Conservation (phyloP, 2,329 filamentous ascomycete genomes). For the Didymella pinodella region DNA sequence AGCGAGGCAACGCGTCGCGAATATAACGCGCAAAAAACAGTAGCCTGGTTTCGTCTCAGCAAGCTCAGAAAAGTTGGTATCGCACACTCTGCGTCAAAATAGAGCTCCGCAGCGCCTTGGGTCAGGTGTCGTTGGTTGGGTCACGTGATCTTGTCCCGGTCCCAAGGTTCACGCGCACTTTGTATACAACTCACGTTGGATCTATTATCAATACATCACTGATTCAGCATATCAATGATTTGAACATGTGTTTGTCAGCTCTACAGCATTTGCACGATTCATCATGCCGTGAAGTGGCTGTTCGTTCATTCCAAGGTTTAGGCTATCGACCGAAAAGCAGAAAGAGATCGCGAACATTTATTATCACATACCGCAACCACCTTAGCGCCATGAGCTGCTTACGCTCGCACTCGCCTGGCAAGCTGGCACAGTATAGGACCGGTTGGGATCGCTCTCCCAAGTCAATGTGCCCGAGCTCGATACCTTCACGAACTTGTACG, state of each 20-base stretch:
- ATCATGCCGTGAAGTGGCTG: neutral
- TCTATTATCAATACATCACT: no score
- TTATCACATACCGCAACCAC: neutral
- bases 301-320: neutral
- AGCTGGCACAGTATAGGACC: slow-evolving; percentile 49
- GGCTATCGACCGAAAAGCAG: neutral
- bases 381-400: slow-evolving; percentile 34
- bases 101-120: no score
- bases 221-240: no score
- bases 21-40: neutral
- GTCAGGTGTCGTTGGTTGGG: no score
- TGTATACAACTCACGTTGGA: no score
- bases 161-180: no score
- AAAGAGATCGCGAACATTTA: neutral
- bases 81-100: no score
- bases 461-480: slow-evolving; percentile 56
- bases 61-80: no score
- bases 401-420: slow-evolving; percentile 39
- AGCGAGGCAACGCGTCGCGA: neutral
- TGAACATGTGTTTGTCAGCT: no score
- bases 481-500: slow-evolving; percentile 58
- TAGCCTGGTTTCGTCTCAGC: neutral
- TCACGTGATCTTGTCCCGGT: no score
- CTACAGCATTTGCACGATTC: neutral
- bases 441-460: slow-evolving; percentile 57